Percentiles rank a stretch among this genome's conserved stretches.
phyloP scores from a whole-genome alignment of 371 early-diverging fungal genomes.

The Mortierella sp. region DNA sequence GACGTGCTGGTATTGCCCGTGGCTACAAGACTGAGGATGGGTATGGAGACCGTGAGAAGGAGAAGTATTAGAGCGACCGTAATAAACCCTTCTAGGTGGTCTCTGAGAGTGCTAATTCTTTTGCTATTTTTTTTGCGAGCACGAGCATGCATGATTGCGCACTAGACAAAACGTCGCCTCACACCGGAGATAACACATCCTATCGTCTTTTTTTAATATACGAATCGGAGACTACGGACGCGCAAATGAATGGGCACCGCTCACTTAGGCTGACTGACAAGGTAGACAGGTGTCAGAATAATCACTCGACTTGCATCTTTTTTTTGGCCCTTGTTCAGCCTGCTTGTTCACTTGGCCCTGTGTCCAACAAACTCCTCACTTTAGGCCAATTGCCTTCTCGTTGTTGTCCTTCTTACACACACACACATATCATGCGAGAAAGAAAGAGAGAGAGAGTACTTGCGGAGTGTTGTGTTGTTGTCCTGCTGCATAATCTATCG shows the following conservation, averaged over 20 bases:
- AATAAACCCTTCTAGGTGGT: background rate
- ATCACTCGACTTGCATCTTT: background rate
- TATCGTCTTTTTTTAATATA: background rate
- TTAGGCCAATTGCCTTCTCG: background rate
- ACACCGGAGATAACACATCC: background rate
- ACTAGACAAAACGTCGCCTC: background rate
- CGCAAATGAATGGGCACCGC: background rate
- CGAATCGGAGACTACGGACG: background rate
- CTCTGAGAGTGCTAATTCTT: background rate
- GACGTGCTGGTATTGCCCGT: slow-evolving; percentile 89
- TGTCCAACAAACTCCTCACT: background rate
- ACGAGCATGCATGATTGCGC: background rate
- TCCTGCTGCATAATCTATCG: background rate
- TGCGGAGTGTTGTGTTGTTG: background rate
- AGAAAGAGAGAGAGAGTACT: too few species aligned
- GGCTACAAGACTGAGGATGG: slow-evolving; percentile 71
- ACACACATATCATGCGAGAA: background rate
- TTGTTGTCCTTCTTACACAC: background rate
- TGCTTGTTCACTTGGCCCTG: background rate
- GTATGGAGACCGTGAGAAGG: slow-evolving; percentile 42
- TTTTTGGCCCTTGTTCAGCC: background rate
- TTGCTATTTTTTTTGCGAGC: background rate
- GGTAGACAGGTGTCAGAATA: background rate
- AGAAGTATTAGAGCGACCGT: slow-evolving; percentile 29
- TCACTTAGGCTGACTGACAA: background rate